phyloP scores from a whole-genome alignment of 495 filamentous ascomycete genomes.

The Talaromyces proteolyticus region DNA sequence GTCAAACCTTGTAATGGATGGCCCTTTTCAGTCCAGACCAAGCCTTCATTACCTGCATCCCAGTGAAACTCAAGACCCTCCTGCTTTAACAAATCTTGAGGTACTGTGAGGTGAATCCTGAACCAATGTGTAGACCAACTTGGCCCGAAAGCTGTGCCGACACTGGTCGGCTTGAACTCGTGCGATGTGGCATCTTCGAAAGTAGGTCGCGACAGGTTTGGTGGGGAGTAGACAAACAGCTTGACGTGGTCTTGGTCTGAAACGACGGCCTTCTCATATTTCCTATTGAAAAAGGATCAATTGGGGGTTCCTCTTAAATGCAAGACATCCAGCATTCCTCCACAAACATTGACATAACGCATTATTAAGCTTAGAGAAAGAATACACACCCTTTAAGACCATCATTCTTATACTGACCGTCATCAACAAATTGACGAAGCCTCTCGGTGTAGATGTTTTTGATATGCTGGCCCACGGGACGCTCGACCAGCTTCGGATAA shows the following conservation, averaged over 20 bases:
- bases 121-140: constrained; percentile 99
- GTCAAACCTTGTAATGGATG: constrained; percentile 88
- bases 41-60: constrained; percentile 87
- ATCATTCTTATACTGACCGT: constrained; percentile 73
- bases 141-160: constrained; percentile 80
- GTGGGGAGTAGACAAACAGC: constrained; percentile 82
- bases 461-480: constrained; percentile 78
- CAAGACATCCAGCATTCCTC: neutral
- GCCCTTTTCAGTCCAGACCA: constrained; percentile 86
- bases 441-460: constrained; percentile 81
- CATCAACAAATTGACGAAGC: constrained; percentile 69
- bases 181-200: constrained; percentile 84
- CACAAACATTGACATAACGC: neutral
- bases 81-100: constrained; percentile 61
- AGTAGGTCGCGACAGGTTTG: constrained; percentile 70
- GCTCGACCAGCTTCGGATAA: constrained; percentile 52
- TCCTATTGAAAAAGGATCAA: constrained; percentile 31
- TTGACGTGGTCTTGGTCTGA: constrained; percentile 72
- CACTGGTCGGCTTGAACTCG: constrained; percentile 66
- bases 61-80: constrained; percentile 87
- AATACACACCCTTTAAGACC: constrained; percentile 61
- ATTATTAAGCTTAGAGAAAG: neutral
- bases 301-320: neutral
- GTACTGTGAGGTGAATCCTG: constrained; percentile 71
- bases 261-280: constrained; percentile 68